phyloP scores from a whole-genome alignment of 2,329 filamentous ascomycete species.

The Sphaerulina vaccinii region DNA sequence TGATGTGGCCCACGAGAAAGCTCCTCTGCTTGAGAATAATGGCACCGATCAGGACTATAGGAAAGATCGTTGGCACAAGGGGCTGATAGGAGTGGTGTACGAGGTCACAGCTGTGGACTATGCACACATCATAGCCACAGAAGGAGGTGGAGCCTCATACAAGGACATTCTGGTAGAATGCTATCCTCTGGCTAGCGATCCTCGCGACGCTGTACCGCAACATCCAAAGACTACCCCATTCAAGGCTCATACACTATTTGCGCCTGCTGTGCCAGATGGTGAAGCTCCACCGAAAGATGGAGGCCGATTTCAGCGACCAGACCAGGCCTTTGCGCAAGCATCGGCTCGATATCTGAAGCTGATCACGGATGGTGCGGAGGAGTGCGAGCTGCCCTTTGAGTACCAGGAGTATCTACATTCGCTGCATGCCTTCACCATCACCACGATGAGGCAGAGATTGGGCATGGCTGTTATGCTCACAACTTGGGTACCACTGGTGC shows the following conservation, averaged over 20 bases:
- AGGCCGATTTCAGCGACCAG: slow-evolving; percentile 57
- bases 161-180: slow-evolving; percentile 79
- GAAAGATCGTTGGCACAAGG: slow-evolving; percentile 67
- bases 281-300: slow-evolving; percentile 35
- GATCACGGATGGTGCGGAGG: slow-evolving; percentile 72
- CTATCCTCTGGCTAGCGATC: slow-evolving; percentile 62
- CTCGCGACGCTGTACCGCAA: slow-evolving; percentile 60
- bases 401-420: slow-evolving; percentile 72
- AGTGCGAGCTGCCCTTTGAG: slow-evolving; percentile 74
- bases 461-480: slow-evolving; percentile 64
- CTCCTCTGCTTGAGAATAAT: slow-evolving; percentile 28
- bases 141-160: slow-evolving; percentile 85
- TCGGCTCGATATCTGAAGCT: slow-evolving; percentile 81
- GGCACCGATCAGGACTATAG: slow-evolving; percentile 41
- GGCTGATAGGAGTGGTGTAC: slow-evolving; percentile 90
- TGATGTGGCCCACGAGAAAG: slow-evolving; percentile 34
- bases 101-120: slow-evolving; percentile 85
- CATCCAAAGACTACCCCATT: slow-evolving; percentile 65
- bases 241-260: slow-evolving; percentile 80
- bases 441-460: slow-evolving; percentile 62
- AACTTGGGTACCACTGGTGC: slow-evolving; percentile 59
- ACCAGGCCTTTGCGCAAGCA: slow-evolving; percentile 74
- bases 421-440: slow-evolving; percentile 70
- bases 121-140: slow-evolving; percentile 80
- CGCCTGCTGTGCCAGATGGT: slow-evolving; percentile 49